A percentile compares a stretch with the other conserved stretches of the same genome.
These are phyloP conservation scores for Acephala macrosclerotiorum DNA, from an alignment of 2,329 filamentous ascomycete genomes.

Conservation along the genomic window DNA sequence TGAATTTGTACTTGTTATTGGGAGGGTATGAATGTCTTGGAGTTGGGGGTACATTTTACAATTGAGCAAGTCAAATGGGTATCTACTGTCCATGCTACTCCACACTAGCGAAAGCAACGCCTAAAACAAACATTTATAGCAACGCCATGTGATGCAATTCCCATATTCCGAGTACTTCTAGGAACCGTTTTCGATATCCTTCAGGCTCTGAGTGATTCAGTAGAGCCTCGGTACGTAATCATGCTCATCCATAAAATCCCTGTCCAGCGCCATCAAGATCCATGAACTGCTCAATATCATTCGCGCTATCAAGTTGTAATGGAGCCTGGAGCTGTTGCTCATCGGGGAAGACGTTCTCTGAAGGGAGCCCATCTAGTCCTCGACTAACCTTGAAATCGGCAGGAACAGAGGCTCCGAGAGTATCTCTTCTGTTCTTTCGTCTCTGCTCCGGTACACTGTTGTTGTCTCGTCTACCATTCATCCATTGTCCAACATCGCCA, in stretches of 20 bases:
- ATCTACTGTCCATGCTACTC: slow-evolving; percentile 5
- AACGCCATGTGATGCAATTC: not conserved
- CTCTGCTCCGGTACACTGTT: slow-evolving; percentile 39
- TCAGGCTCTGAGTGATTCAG: not conserved
- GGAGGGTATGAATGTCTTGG: too few relatives aligned
- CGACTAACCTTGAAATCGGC: slow-evolving; percentile 43
- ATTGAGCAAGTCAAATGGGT: not conserved
- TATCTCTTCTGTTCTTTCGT: slow-evolving; percentile 44
- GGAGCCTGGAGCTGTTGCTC: slow-evolving; percentile 8
- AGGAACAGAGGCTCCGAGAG: slow-evolving; percentile 45
- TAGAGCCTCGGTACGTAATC: not conserved
- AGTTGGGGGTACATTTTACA: not conserved
- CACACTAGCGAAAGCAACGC: not conserved
- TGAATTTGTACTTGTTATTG: too few relatives aligned
- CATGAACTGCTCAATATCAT: slow-evolving; percentile 7
- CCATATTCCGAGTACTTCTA: too few relatives aligned
- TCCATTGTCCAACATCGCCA: slow-evolving; percentile 51
- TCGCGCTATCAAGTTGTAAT: not conserved
- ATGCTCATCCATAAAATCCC: not conserved
- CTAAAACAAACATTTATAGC: not conserved
- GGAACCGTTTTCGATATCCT: too few relatives aligned
- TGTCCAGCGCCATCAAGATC: slow-evolving; percentile 3
- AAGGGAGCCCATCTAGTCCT: slow-evolving; percentile 43
- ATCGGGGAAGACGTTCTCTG: slow-evolving; percentile 42
- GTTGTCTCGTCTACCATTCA: slow-evolving; percentile 54